Evolutionary conservation across 768 basidiomycete species (phyloP).

Genomic region (Mycena vulgaris): DNA sequence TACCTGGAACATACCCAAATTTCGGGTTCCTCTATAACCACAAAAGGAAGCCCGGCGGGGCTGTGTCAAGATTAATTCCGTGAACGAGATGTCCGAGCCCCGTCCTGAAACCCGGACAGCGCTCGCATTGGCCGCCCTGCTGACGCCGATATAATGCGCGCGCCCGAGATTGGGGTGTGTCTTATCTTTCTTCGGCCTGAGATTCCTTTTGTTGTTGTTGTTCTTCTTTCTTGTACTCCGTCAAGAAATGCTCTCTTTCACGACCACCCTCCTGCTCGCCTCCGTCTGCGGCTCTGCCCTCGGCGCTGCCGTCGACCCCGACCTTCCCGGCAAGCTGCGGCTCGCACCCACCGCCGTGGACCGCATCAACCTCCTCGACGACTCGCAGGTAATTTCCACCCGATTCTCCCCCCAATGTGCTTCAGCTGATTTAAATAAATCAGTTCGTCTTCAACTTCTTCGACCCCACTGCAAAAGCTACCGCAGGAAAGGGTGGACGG

Average conservation of each 20-base stretch:
- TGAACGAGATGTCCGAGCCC: slow-evolving; percentile 21
- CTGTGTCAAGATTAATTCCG: neutral
- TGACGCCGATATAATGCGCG: slow-evolving; percentile 1
- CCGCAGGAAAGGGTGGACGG: slow-evolving; percentile 18
- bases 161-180: neutral
- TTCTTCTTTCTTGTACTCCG: slow-evolving; percentile 3
- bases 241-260: slow-evolving; percentile 27
- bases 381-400: slow-evolving; percentile 13
- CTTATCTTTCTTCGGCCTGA: neutral
- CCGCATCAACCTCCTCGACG: slow-evolving; percentile 23
- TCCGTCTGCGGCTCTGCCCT: neutral
- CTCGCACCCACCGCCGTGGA: slow-evolving; percentile 22
- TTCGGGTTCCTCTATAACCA: slow-evolving; percentile 5
- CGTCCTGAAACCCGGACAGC: slow-evolving; percentile 5
- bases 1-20: slow-evolving; percentile 3
- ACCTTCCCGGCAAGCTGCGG: neutral
- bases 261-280: slow-evolving; percentile 14
- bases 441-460: slow-evolving; percentile 40
- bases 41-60: neutral
- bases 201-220: slow-evolving; percentile 4
- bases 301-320: neutral
- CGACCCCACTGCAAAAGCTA: slow-evolving; percentile 12
- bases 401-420: neutral
- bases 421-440: neutral
- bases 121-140: neutral